phyloP scores from a whole-genome alignment of 1,284 basidiomycete genomes.

The Xerocomus minutiporus region DNA sequence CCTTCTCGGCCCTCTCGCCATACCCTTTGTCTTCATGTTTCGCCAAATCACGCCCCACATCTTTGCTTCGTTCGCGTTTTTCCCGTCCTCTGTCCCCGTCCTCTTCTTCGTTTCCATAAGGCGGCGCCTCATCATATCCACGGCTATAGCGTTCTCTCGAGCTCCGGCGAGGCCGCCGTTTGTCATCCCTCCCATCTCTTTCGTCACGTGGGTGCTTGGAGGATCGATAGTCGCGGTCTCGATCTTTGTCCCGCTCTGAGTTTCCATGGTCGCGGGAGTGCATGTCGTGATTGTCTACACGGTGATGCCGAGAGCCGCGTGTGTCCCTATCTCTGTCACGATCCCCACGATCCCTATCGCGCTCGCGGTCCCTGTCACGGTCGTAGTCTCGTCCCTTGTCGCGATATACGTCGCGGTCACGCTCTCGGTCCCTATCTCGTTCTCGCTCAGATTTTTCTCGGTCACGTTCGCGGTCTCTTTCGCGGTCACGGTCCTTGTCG shows the following conservation, averaged over 20 bases:
- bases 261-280: conserved; percentile 35
- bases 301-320: conserved; percentile 31
- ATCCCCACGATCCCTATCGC: conserved; percentile 39
- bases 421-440: conserved; percentile 39
- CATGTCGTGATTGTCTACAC: conserved; percentile 35
- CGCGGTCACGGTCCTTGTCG: conserved; percentile 37
- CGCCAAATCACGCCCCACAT: conserved; percentile 36
- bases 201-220: conserved; percentile 44
- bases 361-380: conserved; percentile 38
- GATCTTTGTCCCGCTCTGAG: conserved; percentile 40
- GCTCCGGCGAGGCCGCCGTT: conserved; percentile 33
- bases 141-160: conserved; percentile 32
- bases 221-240: conserved; percentile 42
- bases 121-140: conserved; percentile 39
- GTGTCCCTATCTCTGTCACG: conserved; percentile 38
- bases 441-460: conserved; percentile 22
- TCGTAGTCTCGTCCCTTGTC: conserved; percentile 35
- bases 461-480: conserved; percentile 39
- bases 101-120: conserved; percentile 38
- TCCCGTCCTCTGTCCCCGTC: conserved; percentile 29
- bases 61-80: conserved; percentile 52
- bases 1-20: conserved; percentile 64
- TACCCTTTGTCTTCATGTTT: conserved; percentile 37
- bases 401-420: conserved; percentile 31
- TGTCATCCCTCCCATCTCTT: conserved; percentile 47